Evolutionary conservation across 2,329 filamentous ascomycete species (phyloP).

Genomic region (Aspergillus quadrilineatus): DNA sequence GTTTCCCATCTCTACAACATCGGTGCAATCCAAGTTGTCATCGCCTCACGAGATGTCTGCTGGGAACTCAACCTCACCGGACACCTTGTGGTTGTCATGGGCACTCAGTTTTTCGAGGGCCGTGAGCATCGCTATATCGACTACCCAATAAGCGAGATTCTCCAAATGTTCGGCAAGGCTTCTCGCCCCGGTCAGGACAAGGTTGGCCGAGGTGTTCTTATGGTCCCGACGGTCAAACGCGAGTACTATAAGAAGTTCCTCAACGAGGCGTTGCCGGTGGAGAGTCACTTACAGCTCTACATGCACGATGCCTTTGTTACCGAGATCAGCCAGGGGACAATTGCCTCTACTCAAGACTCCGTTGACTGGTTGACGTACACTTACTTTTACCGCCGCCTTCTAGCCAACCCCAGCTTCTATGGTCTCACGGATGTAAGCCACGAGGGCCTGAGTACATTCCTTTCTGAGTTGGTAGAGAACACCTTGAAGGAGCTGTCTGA

Average conservation of each 20-base stretch:
- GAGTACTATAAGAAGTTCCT: slow-evolving; percentile 99
- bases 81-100: slow-evolving; percentile 93
- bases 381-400: slow-evolving; percentile 91
- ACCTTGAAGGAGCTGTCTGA: slow-evolving; percentile 88
- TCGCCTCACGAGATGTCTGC: slow-evolving; percentile 83
- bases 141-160: slow-evolving; percentile 87
- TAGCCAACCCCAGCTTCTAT: slow-evolving; percentile 97
- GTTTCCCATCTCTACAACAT: slow-evolving; percentile 88
- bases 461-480: slow-evolving; percentile 91
- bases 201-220: slow-evolving; percentile 84
- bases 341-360: slow-evolving; percentile 91
- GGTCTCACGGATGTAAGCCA: slow-evolving; percentile 83
- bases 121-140: slow-evolving; percentile 96
- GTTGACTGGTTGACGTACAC: slow-evolving; percentile 99
- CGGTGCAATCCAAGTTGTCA: slow-evolving; percentile 82
- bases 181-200: slow-evolving; percentile 76
- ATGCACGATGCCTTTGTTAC: slow-evolving; percentile 95
- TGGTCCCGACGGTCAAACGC: slow-evolving; percentile 90
- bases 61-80: slow-evolving; percentile 90
- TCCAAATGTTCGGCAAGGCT: slow-evolving; percentile 98
- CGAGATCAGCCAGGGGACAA: slow-evolving; percentile 94
- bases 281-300: slow-evolving; percentile 88
- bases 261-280: slow-evolving; percentile 90
- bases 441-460: slow-evolving; percentile 87
- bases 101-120: slow-evolving; percentile 95